phyloP scores from a whole-genome alignment of 2,329 filamentous ascomycete genomes.

The Paraphaeosphaeria minitans region DNA sequence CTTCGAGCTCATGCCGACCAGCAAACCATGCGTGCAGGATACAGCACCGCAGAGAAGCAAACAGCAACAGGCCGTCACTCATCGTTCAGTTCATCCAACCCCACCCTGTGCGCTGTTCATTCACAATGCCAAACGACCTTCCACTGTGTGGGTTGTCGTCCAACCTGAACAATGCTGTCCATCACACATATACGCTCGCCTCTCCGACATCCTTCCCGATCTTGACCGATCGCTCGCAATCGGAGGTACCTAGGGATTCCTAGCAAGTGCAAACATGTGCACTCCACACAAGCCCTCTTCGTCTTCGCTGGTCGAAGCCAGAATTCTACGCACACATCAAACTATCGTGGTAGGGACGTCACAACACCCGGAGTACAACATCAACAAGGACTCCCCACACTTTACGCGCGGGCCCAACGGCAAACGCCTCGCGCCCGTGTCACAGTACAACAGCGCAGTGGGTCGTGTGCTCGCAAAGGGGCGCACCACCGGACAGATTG shows the following conservation, averaged over 20 bases:
- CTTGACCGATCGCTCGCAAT: background rate
- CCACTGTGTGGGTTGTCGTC: background rate
- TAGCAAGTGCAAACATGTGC: background rate
- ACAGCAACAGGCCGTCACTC: background rate
- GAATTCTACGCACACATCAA: background rate
- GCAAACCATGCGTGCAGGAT: background rate
- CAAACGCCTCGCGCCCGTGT: slow-evolving; percentile 7
- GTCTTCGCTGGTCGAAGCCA: background rate
- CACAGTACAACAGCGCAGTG: slow-evolving; percentile 5
- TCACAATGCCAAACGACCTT: background rate
- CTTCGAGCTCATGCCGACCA: background rate
- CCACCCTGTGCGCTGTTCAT: background rate
- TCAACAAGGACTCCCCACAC: background rate
- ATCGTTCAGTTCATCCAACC: background rate
- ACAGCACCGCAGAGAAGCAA: background rate
- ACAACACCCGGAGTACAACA: slow-evolving; percentile 13
- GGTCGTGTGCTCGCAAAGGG: background rate
- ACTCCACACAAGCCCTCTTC: background rate
- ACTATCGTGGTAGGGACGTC: background rate
- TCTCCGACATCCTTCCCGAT: background rate
- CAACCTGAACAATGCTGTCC: background rate
- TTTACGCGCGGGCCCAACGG: slow-evolving; percentile 7
- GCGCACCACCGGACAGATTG: background rate
- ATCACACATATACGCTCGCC: slow-evolving; percentile 1
- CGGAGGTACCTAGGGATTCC: background rate